A percentile compares a stretch with the other conserved stretches of the same genome.
phyloP scores from a whole-genome alignment of 139 green algal genomes.

The Picochlorum costavermella region DNA sequence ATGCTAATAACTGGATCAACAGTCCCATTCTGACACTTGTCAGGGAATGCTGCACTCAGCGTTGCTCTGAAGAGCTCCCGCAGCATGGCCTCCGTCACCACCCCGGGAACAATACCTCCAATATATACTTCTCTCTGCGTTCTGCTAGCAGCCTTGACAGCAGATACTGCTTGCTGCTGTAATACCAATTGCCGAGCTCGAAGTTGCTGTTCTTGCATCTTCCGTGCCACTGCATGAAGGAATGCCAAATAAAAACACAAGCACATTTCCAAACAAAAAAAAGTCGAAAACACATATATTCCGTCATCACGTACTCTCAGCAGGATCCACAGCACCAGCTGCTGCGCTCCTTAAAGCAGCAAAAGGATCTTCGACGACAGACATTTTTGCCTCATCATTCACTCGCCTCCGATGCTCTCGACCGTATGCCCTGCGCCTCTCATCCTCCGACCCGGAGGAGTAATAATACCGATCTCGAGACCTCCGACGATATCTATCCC shows the following conservation, averaged over 20 bases:
- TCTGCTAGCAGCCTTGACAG: constrained; percentile 54
- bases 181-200: constrained; percentile 62
- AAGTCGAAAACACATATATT: background rate
- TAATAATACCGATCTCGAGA: background rate
- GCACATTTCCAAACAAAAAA: background rate
- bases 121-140: constrained; percentile 77
- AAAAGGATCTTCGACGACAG: constrained; percentile 32
- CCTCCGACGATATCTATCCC: background rate
- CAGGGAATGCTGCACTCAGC: constrained; percentile 54
- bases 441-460: constrained; percentile 16
- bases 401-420: constrained; percentile 21
- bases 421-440: constrained; percentile 39
- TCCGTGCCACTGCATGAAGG: constrained; percentile 27
- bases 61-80: constrained; percentile 72
- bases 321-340: constrained; percentile 2
- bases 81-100: constrained; percentile 58
- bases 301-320: constrained; percentile 21
- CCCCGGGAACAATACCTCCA: constrained; percentile 60
- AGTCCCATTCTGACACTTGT: constrained; percentile 26
- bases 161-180: constrained; percentile 67
- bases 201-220: constrained; percentile 76
- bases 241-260: background rate
- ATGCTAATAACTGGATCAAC: constrained; percentile 61
- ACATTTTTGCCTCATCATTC: constrained; percentile 2
- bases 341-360: constrained; percentile 22